Conservation (phyloP, 805 yeast genomes). For the Suhomyces sp. region DNA sequence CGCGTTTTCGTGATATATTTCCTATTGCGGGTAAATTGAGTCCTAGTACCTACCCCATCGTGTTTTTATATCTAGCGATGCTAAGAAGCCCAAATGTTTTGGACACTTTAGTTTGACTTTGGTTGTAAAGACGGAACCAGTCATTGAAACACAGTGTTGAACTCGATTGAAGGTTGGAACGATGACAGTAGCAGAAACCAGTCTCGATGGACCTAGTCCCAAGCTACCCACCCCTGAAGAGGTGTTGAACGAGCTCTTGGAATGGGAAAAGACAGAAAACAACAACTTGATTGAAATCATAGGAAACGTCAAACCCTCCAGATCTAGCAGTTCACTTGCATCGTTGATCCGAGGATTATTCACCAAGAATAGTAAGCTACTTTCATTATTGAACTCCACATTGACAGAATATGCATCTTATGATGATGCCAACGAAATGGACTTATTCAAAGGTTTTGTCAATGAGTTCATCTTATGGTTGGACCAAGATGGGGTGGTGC, state of each 20-base stretch:
- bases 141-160: too few species aligned
- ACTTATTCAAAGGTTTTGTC: conserved; percentile 34
- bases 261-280: conserved; percentile 29
- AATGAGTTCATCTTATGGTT: conserved; percentile 41
- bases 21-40: too few species aligned
- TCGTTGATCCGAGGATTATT: conserved; percentile 39
- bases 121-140: too few species aligned
- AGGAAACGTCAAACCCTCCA: conserved; percentile 32
- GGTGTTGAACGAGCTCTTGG: conserved; percentile 1
- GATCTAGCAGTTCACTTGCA: conserved; percentile 24
- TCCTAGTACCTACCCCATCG: too few species aligned
- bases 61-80: too few species aligned
- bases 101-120: too few species aligned
- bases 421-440: conserved; percentile 22
- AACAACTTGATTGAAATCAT: conserved; percentile 36
- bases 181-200: too few species aligned
- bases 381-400: conserved; percentile 18
- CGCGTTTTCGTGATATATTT: too few species aligned
- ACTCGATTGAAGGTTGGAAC: too few species aligned
- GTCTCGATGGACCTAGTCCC: too few species aligned
- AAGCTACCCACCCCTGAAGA: too few species aligned
- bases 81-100: too few species aligned
- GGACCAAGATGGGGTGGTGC: conserved; percentile 31
- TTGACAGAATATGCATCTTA: conserved; percentile 14
- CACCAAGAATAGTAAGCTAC: conserved; percentile 36